Conservation (phyloP, 2,329 filamentous ascomycete species). For the Botrytis cinerea region DNA sequence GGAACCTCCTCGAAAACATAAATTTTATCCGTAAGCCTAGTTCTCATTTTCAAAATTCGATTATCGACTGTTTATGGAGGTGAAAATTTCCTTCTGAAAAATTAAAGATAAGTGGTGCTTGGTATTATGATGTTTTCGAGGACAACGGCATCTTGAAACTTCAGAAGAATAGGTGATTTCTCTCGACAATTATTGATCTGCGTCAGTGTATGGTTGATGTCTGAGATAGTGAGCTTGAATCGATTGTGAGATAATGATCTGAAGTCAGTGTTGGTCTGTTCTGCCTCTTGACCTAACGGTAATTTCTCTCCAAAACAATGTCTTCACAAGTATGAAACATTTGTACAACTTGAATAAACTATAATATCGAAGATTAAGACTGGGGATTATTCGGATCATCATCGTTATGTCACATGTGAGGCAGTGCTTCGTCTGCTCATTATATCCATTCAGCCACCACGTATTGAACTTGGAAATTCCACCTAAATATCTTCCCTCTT, state of each 20-base stretch:
- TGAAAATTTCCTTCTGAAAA: background rate
- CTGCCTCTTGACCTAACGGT: too few species aligned
- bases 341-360: background rate
- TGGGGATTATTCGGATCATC: background rate
- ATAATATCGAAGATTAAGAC: background rate
- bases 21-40: constrained; percentile 8
- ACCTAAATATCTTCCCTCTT: background rate
- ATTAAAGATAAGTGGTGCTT: background rate
- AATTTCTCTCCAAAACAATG: background rate
- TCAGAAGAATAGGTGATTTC: too few species aligned
- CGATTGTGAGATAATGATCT: background rate
- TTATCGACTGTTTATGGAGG: background rate
- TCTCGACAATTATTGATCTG: background rate
- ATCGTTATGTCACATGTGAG: background rate
- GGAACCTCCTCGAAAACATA: background rate
- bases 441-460: background rate
- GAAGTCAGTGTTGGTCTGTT: background rate
- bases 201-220: background rate
- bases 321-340: background rate
- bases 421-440: background rate
- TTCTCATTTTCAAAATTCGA: background rate
- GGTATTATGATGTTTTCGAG: background rate
- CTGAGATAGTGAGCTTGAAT: background rate
- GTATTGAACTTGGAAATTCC: background rate
- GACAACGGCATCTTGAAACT: background rate